Percentiles rank a stretch among this genome's conserved stretches.
Evolutionary conservation across 768 basidiomycete genomes (phyloP).

Genomic region (Tulasnella sp.): DNA sequence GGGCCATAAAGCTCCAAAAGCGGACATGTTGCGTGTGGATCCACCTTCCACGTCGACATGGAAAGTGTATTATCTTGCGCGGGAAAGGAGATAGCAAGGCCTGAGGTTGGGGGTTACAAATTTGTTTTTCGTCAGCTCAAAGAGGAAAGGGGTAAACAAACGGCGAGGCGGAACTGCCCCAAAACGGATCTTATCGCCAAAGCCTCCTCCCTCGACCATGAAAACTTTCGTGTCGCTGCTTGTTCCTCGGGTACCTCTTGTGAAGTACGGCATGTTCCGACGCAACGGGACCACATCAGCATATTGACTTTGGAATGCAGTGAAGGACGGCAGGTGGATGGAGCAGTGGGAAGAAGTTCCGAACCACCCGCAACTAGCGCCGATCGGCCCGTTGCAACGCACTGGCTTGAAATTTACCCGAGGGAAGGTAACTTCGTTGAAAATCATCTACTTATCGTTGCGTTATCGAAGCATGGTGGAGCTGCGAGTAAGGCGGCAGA

Average conservation of each 20-base stretch:
- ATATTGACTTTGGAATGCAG: neutral
- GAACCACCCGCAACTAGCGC: neutral
- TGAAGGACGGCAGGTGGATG: too few relatives aligned
- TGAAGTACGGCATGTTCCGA: neutral
- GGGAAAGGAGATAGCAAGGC: neutral
- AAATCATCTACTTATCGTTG: neutral
- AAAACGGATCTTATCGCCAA: neutral
- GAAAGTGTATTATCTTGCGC: neutral
- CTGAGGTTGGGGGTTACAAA: neutral
- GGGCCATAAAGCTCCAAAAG: neutral
- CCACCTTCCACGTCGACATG: neutral
- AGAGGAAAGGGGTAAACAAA: neutral
- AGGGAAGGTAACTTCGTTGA: too few relatives aligned
- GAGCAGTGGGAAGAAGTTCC: neutral
- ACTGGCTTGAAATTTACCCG: too few relatives aligned
- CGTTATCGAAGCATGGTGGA: neutral
- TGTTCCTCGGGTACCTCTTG: neutral
- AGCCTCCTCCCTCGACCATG: neutral
- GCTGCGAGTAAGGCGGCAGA: neutral
- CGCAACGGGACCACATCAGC: neutral
- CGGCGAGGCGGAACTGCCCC: neutral
- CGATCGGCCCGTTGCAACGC: too few relatives aligned
- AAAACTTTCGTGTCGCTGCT: conserved; percentile 4
- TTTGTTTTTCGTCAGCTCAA: neutral
- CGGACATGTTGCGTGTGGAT: neutral